Evolutionary conservation across 208 protist species (phyloP).

Genomic region (Acanthamoeba sp.): DNA sequence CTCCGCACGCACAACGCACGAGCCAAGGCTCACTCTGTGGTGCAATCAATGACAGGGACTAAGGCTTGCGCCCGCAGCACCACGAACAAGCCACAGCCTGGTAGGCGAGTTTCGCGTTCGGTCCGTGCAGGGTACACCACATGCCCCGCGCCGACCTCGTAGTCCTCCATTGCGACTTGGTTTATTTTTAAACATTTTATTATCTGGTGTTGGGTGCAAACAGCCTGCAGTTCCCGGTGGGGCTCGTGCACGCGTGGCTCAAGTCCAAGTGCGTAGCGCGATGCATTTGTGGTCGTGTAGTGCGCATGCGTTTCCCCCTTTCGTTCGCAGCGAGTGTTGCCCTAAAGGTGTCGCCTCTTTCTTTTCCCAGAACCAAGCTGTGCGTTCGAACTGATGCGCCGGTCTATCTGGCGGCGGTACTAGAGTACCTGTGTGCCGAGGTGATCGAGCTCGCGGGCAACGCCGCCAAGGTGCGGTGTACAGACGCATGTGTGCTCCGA

Average conservation of each 20-base stretch:
- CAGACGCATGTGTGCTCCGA: too few relatives aligned
- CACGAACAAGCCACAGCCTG: too few relatives aligned
- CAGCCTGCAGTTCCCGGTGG: slow-evolving; percentile 12
- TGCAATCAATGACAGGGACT: too few relatives aligned
- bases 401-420: background rate
- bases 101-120: background rate
- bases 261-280: background rate
- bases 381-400: background rate
- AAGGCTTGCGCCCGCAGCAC: too few relatives aligned
- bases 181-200: too few relatives aligned
- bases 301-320: background rate
- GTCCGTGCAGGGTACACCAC: background rate
- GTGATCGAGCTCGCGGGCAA: slow-evolving; percentile 4
- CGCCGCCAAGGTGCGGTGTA: background rate
- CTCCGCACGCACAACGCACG: too few relatives aligned
- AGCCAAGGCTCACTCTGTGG: too few relatives aligned
- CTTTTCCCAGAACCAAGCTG: background rate
- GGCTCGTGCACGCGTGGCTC: background rate
- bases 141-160: too few relatives aligned
- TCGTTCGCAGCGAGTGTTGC: too few relatives aligned
- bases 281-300: background rate
- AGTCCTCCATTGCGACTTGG: too few relatives aligned
- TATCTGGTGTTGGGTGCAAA: too few relatives aligned
- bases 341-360: too few relatives aligned
- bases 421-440: slow-evolving; percentile 1